Percentiles rank a stretch among this genome's conserved stretches.
phyloP scores from a whole-genome alignment of 2,329 filamentous ascomycete species.

The Polychaeton citri region DNA sequence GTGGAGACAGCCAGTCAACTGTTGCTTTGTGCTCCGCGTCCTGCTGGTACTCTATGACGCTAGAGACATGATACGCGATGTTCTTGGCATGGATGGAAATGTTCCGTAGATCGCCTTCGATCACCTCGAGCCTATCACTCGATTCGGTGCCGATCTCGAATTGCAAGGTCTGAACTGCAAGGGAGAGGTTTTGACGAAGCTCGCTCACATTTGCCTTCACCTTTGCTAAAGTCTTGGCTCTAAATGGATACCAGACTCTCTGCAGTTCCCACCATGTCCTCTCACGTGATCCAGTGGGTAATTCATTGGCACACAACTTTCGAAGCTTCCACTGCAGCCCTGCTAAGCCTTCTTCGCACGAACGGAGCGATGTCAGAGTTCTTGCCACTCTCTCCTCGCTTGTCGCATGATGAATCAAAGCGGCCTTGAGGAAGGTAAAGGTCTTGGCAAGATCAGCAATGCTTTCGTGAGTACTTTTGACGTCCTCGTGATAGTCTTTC shows the following conservation, averaged over 20 bases:
- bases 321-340: neutral
- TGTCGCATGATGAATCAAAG: neutral
- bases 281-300: neutral
- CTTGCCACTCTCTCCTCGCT: neutral
- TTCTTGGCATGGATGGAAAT: too few relatives aligned
- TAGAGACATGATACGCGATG: too few relatives aligned
- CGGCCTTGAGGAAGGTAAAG: neutral
- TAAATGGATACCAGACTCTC: neutral
- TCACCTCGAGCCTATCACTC: too few relatives aligned
- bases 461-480: neutral
- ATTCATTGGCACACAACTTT: neutral
- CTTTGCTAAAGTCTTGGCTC: neutral
- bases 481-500: neutral
- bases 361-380: neutral
- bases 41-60: too few relatives aligned
- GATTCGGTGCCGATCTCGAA: too few relatives aligned
- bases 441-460: neutral
- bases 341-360: neutral
- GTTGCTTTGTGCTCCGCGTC: neutral
- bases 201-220: neutral
- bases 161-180: neutral
- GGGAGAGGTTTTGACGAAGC: neutral
- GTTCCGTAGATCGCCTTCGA: too few relatives aligned
- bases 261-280: neutral
- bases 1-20: neutral